Conservation (phyloP, 768 basidiomycete genomes). For the Hypsizygus marmoreus region DNA sequence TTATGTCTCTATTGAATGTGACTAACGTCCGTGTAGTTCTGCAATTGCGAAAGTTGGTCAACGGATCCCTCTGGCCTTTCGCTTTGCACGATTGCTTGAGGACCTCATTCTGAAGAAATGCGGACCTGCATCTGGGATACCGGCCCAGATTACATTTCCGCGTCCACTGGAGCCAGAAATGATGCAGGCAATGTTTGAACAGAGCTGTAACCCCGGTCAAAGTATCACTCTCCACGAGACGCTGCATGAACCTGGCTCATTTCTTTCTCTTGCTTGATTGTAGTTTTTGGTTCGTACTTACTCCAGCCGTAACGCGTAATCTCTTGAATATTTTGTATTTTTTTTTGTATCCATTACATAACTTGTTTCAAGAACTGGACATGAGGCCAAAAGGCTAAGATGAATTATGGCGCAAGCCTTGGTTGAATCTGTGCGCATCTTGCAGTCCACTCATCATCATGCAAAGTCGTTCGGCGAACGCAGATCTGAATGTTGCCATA, state of each 20-base stretch:
- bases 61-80: constrained; percentile 65
- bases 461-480: no score
- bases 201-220: constrained; percentile 24
- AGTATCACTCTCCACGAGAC: constrained; percentile 32
- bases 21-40: constrained; percentile 34
- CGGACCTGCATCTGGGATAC: constrained; percentile 29
- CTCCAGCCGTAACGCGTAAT: not conserved
- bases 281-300: constrained; percentile 2
- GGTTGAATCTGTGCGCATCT: no score
- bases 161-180: constrained; percentile 32
- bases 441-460: no score
- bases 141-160: constrained; percentile 34
- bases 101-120: constrained; percentile 44
- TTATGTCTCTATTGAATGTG: constrained; percentile 1
- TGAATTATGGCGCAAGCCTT: no score
- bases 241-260: constrained; percentile 37
- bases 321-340: not conserved
- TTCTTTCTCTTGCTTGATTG: constrained; percentile 30
- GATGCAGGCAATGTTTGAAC: constrained; percentile 33
- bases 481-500: no score
- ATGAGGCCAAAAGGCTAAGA: no score
- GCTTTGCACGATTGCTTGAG: constrained; percentile 59
- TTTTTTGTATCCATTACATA: no score
- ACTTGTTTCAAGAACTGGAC: no score
- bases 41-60: constrained; percentile 66